Evolutionary conservation across 202 grass and related monocot genomes (phyloP).

Genomic region (Hordeum pubiflorum): DNA sequence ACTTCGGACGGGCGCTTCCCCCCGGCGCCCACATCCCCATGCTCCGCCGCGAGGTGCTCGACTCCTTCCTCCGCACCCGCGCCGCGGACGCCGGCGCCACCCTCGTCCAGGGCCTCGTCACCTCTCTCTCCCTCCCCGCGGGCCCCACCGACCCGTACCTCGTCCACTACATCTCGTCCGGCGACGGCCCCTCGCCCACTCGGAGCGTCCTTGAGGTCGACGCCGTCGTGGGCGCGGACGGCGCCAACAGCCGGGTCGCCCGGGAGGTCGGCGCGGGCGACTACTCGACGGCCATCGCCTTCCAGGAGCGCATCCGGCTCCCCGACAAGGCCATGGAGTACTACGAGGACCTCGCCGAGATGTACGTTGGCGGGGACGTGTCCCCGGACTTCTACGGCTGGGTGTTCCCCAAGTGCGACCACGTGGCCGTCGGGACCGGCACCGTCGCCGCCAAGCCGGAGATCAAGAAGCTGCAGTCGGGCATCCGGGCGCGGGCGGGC

Average conservation of each 20-base stretch:
- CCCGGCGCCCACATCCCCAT: conserved; percentile 73
- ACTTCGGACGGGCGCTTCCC: conserved; percentile 56
- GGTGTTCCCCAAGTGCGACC: conserved; percentile 98
- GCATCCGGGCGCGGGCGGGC: conserved; percentile 52
- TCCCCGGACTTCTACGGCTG: conserved; percentile 96
- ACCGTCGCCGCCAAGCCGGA: conserved; percentile 69
- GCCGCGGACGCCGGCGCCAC: conserved; percentile 47
- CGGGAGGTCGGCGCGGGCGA: conserved; percentile 59
- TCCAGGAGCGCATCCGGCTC: conserved; percentile 92
- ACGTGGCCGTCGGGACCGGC: conserved; percentile 85
- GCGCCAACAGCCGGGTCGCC: conserved; percentile 86
- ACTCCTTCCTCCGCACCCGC: conserved; percentile 66
- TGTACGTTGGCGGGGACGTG: conserved; percentile 85
- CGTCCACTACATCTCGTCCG: conserved; percentile 64
- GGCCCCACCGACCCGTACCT: conserved; percentile 60
- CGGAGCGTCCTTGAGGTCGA: conserved; percentile 52
- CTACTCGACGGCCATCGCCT: conserved; percentile 87
- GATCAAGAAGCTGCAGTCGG: conserved; percentile 61
- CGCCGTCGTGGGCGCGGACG: conserved; percentile 79
- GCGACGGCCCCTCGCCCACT: neutral
- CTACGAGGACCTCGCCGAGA: conserved; percentile 90
- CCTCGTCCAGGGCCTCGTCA: conserved; percentile 67
- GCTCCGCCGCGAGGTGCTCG: conserved; percentile 92
- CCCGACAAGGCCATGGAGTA: conserved; percentile 56
- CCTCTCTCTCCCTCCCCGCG: conserved; percentile 47